Conservation (phyloP, 768 basidiomycete genomes). For the Clitopilus hobsonii region DNA sequence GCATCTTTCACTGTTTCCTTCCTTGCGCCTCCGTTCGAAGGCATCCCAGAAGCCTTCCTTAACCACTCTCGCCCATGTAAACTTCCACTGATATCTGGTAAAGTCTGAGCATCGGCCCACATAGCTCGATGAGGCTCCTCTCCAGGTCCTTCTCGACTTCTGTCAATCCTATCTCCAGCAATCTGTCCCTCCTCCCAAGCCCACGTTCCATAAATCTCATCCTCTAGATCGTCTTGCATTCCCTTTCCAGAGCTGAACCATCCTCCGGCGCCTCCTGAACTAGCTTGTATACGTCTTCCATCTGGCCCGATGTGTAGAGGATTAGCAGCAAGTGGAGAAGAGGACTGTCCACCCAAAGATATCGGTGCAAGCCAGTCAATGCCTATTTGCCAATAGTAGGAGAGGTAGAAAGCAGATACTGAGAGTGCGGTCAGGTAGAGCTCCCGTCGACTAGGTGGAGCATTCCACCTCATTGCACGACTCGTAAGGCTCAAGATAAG, state of each 20-base stretch:
- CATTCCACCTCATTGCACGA: constrained; percentile 51
- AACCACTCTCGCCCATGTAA: neutral
- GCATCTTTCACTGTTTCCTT: constrained; percentile 44
- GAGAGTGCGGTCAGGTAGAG: constrained; percentile 63
- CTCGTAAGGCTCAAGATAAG: neutral
- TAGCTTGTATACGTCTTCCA: constrained; percentile 36
- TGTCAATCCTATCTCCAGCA: constrained; percentile 49
- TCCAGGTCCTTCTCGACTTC: constrained; percentile 28
- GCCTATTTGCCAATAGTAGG: constrained; percentile 71
- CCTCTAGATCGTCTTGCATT: constrained; percentile 51
- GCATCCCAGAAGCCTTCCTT: constrained; percentile 20
- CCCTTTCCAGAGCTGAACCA: constrained; percentile 21
- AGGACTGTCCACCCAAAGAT: constrained; percentile 31
- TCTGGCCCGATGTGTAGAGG: constrained; percentile 35
- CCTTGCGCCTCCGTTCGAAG: constrained; percentile 14
- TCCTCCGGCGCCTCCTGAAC: constrained; percentile 15
- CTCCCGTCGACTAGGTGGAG: constrained; percentile 72
- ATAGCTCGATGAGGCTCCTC: constrained; percentile 9
- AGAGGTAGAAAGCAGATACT: constrained; percentile 59
- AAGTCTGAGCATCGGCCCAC: constrained; percentile 2
- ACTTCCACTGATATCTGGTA: neutral
- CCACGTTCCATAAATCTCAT: constrained; percentile 67
- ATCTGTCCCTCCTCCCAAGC: constrained; percentile 57
- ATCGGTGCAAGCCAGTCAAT: constrained; percentile 42
- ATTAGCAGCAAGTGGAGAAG: constrained; percentile 33